Base-by-base conservation (phyloP, 148 eudicot species). In the Cornus kousa region DNA sequence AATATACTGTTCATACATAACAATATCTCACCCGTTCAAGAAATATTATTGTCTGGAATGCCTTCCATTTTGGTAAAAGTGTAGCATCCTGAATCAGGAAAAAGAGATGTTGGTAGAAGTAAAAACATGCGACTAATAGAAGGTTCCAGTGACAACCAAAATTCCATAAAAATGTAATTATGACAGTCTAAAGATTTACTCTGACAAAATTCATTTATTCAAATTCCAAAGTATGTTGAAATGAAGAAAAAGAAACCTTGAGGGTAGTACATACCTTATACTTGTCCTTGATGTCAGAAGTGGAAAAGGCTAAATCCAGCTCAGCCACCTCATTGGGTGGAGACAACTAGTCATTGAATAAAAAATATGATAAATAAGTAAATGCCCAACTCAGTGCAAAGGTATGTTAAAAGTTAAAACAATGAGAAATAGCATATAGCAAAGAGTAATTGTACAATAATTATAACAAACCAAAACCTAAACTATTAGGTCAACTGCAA, bases 51-150 rank as follows among this genome's bases (percentile, higher is more conserved):
- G 94, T 88, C 78, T 87, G 95, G 68, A 92, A 89, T 73, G 94
- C 98, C 85, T 90, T 94, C 98, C 98, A 94, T 33, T 90, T 88
- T 11, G 97, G 92, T 70, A 76, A 71, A 60, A 94, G 77, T 70
- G 59, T 83, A 68, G 95, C 95, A 78, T 85, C 95, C 97, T 94
- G 83, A 74, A 81, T 75, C 66, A 80, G 65, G 60, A 81, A 75
- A 75, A 19, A 57, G 9, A 37, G 72, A 32, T 65, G n/a, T 60
- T 23, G 67, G 5, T 37, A 67, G 9, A 9, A 39, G 11, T 64
- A 57, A 43, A 74, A 39, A 23, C 70, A 66, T 17, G 48, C 5
- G 23, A 16, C 59, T 0, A 70, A 35, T 31, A 23, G 3, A 33
- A 76, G 23, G 37, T 20, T 28, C 17, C 64, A 22, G 39, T 28